A percentile compares a stretch with the other conserved stretches of the same genome.
Evolutionary conservation across 2,329 filamentous ascomycete species (phyloP).

Genomic region (Ceratocystis smalleyi): DNA sequence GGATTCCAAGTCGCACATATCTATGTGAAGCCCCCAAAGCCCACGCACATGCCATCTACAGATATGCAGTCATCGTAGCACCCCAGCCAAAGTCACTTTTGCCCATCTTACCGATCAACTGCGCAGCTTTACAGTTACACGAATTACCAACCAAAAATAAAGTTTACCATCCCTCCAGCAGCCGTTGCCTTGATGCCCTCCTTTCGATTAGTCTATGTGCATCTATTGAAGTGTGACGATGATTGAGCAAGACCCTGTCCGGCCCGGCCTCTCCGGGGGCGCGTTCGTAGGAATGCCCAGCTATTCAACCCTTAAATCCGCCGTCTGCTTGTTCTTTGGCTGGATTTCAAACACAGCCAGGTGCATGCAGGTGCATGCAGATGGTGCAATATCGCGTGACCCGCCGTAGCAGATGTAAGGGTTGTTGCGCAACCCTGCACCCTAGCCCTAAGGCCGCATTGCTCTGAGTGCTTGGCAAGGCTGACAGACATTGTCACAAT

Average conservation of each 20-base stretch:
- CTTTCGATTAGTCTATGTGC: too few species aligned
- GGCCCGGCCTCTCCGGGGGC: neutral
- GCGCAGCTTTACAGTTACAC: too few species aligned
- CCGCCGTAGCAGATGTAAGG: neutral
- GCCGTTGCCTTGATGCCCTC: too few species aligned
- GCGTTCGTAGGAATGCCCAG: neutral
- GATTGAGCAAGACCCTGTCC: neutral
- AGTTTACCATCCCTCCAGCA: too few species aligned
- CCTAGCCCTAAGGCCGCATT: neutral
- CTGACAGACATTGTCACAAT: neutral
- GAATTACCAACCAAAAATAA: too few species aligned
- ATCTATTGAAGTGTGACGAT: neutral
- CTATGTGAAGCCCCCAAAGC: too few species aligned
- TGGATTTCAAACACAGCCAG: neutral
- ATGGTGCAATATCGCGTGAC: neutral
- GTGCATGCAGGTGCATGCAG: too few species aligned
- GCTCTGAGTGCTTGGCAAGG: neutral
- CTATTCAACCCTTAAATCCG: neutral
- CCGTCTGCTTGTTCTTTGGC: neutral
- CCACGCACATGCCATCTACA: too few species aligned
- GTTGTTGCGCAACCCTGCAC: neutral
- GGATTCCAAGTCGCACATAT: too few species aligned
- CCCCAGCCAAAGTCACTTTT: too few species aligned
- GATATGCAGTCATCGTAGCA: too few species aligned
- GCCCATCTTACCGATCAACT: too few species aligned